Conservation (phyloP, 208 protist species). For the Wallacemonas sp. region DNA sequence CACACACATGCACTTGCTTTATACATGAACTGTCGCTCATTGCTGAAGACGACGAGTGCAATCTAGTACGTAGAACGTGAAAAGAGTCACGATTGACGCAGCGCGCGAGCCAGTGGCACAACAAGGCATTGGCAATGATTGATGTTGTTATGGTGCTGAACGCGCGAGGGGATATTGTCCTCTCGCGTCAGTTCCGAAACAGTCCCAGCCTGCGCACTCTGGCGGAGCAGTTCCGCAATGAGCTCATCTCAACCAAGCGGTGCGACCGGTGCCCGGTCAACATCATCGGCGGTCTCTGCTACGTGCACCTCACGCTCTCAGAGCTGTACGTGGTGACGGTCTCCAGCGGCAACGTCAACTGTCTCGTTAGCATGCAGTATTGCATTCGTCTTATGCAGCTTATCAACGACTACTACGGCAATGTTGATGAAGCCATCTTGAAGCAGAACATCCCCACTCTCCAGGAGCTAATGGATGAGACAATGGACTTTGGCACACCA, state of each 20-base stretch:
- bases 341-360: conserved; percentile 93
- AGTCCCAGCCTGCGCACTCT: conserved; percentile 73
- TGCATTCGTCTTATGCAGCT: conserved; percentile 83
- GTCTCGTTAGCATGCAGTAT: conserved; percentile 80
- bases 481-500: conserved; percentile 98
- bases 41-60: no score
- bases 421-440: conserved; percentile 92
- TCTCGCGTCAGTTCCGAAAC: conserved; percentile 85
- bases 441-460: conserved; percentile 97
- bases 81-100: no score
- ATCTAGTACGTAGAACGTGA: no score
- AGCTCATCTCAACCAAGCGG: conserved; percentile 72
- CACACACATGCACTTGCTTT: no score
- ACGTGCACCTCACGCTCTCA: conserved; percentile 88
- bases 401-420: conserved; percentile 93
- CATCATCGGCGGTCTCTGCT: conserved; percentile 84
- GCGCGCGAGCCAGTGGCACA: no score
- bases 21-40: no score
- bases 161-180: conserved; percentile 82
- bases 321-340: conserved; percentile 95
- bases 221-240: conserved; percentile 87
- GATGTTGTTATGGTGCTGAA: conserved; percentile 88
- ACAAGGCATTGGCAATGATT: no score
- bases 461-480: conserved; percentile 98
- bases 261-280: conserved; percentile 89